phyloP scores from a whole-genome alignment of 2,329 filamentous ascomycete species.

The Aspergillus melleus region DNA sequence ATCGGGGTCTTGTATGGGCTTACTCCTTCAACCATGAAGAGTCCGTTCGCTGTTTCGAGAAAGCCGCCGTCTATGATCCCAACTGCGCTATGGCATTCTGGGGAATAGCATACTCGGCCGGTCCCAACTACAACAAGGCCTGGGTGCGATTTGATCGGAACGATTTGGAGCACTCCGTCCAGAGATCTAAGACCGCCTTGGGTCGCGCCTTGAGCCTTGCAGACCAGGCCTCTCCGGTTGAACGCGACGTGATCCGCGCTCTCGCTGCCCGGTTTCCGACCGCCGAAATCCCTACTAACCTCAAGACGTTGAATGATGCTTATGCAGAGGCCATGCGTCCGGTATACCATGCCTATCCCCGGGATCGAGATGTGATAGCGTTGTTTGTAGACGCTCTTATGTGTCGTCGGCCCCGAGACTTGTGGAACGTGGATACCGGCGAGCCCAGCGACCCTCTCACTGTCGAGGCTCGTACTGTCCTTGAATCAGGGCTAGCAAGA shows the following conservation, averaged over 20 bases:
- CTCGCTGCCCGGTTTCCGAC: conserved; percentile 53
- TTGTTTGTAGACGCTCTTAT: not conserved
- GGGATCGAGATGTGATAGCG: not conserved
- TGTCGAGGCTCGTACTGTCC: conserved; percentile 53
- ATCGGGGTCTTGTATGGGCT: conserved; percentile 40
- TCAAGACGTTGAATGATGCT: conserved; percentile 52
- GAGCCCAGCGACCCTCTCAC: conserved; percentile 23
- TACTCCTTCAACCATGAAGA: conserved; percentile 41
- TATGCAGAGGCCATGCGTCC: conserved; percentile 61
- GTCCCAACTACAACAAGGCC: conserved; percentile 76
- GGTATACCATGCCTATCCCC: not conserved
- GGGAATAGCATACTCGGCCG: conserved; percentile 59
- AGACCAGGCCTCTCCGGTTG: conserved; percentile 47
- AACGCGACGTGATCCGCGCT: conserved; percentile 58
- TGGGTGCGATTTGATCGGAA: conserved; percentile 67
- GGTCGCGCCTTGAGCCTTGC: conserved; percentile 41
- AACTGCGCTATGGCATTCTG: conserved; percentile 36
- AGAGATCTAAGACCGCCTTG: conserved; percentile 45
- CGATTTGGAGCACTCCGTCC: conserved; percentile 54
- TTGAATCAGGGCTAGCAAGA: conserved; percentile 59
- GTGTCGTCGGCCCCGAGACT: not conserved
- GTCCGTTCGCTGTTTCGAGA: conserved; percentile 30
- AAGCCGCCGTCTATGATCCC: conserved; percentile 26
- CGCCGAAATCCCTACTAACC: conserved; percentile 48
- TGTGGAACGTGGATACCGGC: not conserved